These are phyloP conservation scores for Scedosporium dehoogii DNA, from an alignment of 2,329 filamentous ascomycete genomes.

Conservation along the genomic window DNA sequence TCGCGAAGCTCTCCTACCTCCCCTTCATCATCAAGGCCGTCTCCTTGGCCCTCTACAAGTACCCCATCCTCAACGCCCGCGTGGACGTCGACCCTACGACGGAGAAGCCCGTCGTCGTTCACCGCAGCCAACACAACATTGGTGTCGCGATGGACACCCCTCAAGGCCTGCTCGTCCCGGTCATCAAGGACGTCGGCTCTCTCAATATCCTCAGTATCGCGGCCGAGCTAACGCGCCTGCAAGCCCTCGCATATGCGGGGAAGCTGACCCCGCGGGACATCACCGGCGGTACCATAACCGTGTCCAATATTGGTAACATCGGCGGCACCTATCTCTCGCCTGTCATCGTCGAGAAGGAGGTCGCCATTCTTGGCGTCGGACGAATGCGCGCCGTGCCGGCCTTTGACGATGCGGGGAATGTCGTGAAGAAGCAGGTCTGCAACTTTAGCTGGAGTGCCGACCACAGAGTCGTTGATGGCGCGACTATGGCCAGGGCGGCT, in stretches of 20 bases:
- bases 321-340: slow-evolving; percentile 87
- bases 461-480: slow-evolving; percentile 88
- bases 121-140: slow-evolving; percentile 84
- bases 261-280: slow-evolving; percentile 69
- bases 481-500: slow-evolving; percentile 85
- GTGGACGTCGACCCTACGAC: slow-evolving; percentile 51
- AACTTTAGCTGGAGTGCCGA: slow-evolving; percentile 97
- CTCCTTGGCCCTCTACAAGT: slow-evolving; percentile 70
- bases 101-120: slow-evolving; percentile 63
- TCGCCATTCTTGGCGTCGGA: slow-evolving; percentile 85
- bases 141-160: slow-evolving; percentile 94
- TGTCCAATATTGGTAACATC: slow-evolving; percentile 94
- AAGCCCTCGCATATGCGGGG: slow-evolving; percentile 61
- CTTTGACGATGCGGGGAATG: slow-evolving; percentile 50
- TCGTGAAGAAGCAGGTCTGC: slow-evolving; percentile 69
- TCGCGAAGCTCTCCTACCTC: slow-evolving; percentile 72
- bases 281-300: slow-evolving; percentile 79
- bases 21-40: slow-evolving; percentile 95
- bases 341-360: slow-evolving; percentile 81
- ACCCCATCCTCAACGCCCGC: slow-evolving; percentile 79
- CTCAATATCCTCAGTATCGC: slow-evolving; percentile 73
- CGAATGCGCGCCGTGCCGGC: slow-evolving; percentile 71
- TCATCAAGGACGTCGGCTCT: slow-evolving; percentile 72
- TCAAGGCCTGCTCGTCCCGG: slow-evolving; percentile 77
- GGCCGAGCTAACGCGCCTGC: slow-evolving; percentile 63